These are phyloP conservation scores for Phytophthora aleatoria DNA, from an alignment of 352 stramenopile genomes.

Conservation along the genomic window DNA sequence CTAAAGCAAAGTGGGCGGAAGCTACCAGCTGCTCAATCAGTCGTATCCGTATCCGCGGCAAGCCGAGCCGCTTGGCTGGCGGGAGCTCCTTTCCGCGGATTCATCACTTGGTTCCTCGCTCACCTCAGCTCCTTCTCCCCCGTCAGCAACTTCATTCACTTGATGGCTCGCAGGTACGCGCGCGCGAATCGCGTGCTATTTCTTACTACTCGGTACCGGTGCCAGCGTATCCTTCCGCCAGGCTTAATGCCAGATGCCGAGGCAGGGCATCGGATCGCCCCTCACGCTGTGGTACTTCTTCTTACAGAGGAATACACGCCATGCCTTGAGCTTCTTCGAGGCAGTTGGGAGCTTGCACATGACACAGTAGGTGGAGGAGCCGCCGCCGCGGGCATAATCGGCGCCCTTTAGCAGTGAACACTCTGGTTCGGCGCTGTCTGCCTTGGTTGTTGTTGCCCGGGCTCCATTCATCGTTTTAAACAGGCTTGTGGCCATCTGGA, in stretches of 20 bases:
- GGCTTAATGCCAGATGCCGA: not conserved
- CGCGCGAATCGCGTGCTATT: not conserved
- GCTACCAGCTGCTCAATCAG: not conserved
- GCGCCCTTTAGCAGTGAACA: not conserved
- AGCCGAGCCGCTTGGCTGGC: not conserved
- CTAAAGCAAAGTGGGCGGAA: not conserved
- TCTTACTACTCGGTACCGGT: not conserved
- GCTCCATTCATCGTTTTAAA: not conserved
- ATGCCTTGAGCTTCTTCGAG: not conserved
- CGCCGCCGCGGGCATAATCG: not conserved
- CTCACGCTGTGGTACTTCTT: not conserved
- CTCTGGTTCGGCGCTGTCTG: not conserved
- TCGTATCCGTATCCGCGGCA: not conserved
- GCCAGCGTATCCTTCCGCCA: not conserved
- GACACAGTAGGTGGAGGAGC: not conserved
- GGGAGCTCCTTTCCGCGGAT: not conserved
- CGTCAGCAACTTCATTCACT: not conserved
- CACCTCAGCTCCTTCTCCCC: not conserved
- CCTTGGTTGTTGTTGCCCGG: not conserved
- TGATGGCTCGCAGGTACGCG: not conserved
- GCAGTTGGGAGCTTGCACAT: not conserved
- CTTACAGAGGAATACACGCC: not conserved
- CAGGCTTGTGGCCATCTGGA: too few species aligned
- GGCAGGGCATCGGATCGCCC: not conserved
- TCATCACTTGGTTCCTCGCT: not conserved